Base-by-base conservation (phyloP, 345 rosid genomes). In the Geranium rotundifolium region DNA sequence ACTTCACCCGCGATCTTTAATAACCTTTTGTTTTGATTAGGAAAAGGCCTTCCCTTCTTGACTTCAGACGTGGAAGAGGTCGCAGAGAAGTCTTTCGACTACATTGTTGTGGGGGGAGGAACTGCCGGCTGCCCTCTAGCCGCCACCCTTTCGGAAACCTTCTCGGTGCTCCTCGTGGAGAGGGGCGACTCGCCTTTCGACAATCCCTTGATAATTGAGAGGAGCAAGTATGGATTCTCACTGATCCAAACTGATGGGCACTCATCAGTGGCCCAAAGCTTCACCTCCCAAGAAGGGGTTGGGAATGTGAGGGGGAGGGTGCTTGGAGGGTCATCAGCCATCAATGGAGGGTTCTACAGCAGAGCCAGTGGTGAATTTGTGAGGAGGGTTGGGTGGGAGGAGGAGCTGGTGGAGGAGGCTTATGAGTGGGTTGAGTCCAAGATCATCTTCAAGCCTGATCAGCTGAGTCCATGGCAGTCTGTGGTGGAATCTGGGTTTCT, bases 361-460 rank as follows among this genome's bases (percentile, higher is more conserved):
- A 72, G 95, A 77, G 91, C 91, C 15, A 87, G 88, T 50, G 30
- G 65, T 1, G 78, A 73, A 19, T 89, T 79, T 69, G 74, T 87
- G 14, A 67, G 69, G 59, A 72, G 68, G 59, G 77, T 71, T 18
- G 84, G 86, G 14, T 88, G 95, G 96, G 81, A 83, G 54, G 75
- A 78, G 52, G 76, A 73, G 56, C 69, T 74, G 12, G 90, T 88
- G 54, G 76, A 79, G 63, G 83, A 82, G 2, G 82, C 90, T 57
- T 81, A 88, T 49, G 60, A 73, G 59, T 86, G 91, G 95, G 95
- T 79, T 23, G 96, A 86, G 71, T 86, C 91, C 5, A 83, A 70
- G 68, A 71, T 86, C 30, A 88, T 86, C 27, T 84, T 69, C 59
- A 74, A 61, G 69, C 91, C 95, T n/a, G n/a, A n/a, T 0, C 64